Percentiles rank a stretch among this genome's conserved stretches.
Evolutionary conservation across 495 filamentous ascomycete species (phyloP).

Genomic region (Neurospora terricola): DNA sequence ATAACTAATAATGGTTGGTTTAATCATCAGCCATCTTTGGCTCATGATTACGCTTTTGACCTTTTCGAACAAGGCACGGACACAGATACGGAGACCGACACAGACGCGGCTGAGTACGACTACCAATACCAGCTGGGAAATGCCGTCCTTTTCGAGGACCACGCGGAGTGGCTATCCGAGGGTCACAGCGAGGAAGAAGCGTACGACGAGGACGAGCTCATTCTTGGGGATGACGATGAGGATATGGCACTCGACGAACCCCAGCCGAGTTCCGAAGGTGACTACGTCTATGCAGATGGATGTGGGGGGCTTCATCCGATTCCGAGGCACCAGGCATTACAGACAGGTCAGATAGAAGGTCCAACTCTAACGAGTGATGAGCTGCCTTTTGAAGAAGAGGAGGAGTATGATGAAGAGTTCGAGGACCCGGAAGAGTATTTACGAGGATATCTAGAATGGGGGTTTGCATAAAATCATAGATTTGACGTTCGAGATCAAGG

Average conservation of each 20-base stretch:
- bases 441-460: not conserved
- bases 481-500: not conserved
- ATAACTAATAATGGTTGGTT: not conserved
- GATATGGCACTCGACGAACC: not conserved
- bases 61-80: not conserved
- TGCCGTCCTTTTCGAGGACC: not conserved
- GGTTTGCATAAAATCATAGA: not conserved
- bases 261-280: constrained; percentile 11
- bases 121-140: not conserved
- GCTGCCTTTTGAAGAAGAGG: not conserved
- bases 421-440: not conserved
- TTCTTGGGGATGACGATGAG: not conserved
- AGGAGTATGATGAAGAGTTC: constrained; percentile 1
- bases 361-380: not conserved
- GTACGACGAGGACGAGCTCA: not conserved
- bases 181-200: not conserved
- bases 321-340: not conserved
- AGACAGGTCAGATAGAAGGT: not conserved
- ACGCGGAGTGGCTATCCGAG: not conserved
- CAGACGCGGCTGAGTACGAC: not conserved
- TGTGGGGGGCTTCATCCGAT: constrained; percentile 13
- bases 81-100: not conserved
- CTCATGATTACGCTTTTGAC: not conserved
- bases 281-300: constrained; percentile 19
- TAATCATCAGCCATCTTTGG: not conserved